phyloP scores from a whole-genome alignment of 768 basidiomycete species.

The Suillus lakei region DNA sequence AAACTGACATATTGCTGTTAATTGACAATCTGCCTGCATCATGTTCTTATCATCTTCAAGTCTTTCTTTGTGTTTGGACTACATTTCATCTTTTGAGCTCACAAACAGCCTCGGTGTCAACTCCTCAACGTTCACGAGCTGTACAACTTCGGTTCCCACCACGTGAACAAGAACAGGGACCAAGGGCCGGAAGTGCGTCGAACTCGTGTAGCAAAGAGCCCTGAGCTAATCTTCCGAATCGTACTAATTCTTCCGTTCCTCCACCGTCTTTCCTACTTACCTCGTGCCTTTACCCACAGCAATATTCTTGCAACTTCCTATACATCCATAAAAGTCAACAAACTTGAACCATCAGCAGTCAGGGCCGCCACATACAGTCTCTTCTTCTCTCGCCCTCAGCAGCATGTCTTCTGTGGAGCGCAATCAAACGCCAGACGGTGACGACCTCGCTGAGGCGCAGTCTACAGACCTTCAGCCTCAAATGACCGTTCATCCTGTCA shows the following conservation, averaged over 20 bases:
- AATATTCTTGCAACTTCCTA: slow-evolving; percentile 8
- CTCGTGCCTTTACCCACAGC: slow-evolving; percentile 14
- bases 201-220: slow-evolving; percentile 41
- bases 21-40: slow-evolving; percentile 27
- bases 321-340: slow-evolving; percentile 16
- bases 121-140: slow-evolving; percentile 20
- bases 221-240: slow-evolving; percentile 35
- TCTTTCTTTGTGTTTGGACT: neutral
- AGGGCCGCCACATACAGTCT: slow-evolving; percentile 37
- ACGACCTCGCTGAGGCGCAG: slow-evolving; percentile 40
- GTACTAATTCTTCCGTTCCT: slow-evolving; percentile 33
- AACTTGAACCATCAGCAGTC: slow-evolving; percentile 31
- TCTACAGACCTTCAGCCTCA: slow-evolving; percentile 47
- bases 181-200: slow-evolving; percentile 38
- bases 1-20: neutral
- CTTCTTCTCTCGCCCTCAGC: slow-evolving; percentile 38
- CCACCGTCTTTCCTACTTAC: slow-evolving; percentile 18
- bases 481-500: slow-evolving; percentile 55
- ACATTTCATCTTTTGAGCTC: slow-evolving; percentile 16
- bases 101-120: slow-evolving; percentile 19
- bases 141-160: slow-evolving; percentile 38
- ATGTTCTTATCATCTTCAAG: slow-evolving; percentile 22
- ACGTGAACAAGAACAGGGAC: slow-evolving; percentile 38
- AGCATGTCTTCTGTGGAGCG: slow-evolving; percentile 44
- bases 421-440: slow-evolving; percentile 45